phyloP scores from a whole-genome alignment of 352 stramenopile genomes.

The Globisporangium yorkense region DNA sequence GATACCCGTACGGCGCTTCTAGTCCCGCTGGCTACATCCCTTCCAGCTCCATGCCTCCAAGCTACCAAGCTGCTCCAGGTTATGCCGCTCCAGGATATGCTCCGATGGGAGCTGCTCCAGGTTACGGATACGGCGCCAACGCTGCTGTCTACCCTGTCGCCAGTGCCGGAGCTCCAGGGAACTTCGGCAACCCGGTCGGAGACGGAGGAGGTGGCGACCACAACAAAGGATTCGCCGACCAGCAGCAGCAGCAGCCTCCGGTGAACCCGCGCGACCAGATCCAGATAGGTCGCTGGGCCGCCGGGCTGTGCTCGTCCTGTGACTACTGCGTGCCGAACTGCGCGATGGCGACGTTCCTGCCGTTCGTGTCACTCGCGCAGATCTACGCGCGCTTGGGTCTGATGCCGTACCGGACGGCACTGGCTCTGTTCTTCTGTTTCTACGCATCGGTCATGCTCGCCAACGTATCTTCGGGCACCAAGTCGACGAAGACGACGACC shows the following conservation, averaged over 20 bases:
- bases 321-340: conserved; percentile 23
- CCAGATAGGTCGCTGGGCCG: conserved; percentile 10
- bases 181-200: neutral
- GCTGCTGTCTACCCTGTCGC: neutral
- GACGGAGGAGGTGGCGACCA: neutral
- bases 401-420: conserved; percentile 4
- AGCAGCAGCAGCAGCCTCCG: neutral
- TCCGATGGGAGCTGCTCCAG: neutral
- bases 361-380: conserved; percentile 27
- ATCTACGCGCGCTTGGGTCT: conserved; percentile 19
- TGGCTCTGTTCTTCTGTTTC: conserved; percentile 5
- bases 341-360: conserved; percentile 16
- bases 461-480: neutral
- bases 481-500: neutral
- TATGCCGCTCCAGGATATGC: neutral
- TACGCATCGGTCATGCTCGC: conserved; percentile 1
- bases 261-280: conserved; percentile 10
- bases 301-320: conserved; percentile 21
- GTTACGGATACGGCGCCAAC: neutral
- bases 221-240: neutral
- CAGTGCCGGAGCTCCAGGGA: too few species aligned
- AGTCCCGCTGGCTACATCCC: neutral
- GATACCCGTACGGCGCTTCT: conserved; percentile 1
- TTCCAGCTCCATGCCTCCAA: neutral
- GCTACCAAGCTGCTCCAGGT: neutral